Evolutionary conservation across 208 protist genomes (phyloP).

Genomic region (Wallacemonas rigidus): DNA sequence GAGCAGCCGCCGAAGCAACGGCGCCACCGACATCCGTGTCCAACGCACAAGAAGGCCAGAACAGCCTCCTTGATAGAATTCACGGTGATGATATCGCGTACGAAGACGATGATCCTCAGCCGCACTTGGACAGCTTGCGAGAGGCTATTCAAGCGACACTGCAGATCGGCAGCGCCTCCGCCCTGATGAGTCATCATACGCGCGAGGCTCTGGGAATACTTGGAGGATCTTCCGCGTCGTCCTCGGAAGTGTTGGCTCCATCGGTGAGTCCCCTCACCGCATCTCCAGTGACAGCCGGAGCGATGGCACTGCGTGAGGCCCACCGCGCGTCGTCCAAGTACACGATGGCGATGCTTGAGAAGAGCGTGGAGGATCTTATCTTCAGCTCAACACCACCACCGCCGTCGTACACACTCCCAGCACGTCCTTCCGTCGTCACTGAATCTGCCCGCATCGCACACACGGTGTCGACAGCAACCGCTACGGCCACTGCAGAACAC

Average conservation of each 20-base stretch:
- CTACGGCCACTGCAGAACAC: not conserved
- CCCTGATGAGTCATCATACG: not conserved
- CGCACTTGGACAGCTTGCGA: not conserved
- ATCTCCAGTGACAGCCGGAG: not conserved
- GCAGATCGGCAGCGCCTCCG: conserved; percentile 1
- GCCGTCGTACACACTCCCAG: too few species aligned
- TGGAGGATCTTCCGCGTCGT: not conserved
- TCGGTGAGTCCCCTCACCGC: not conserved
- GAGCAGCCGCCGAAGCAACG: too few species aligned
- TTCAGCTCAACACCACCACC: conserved; percentile 9
- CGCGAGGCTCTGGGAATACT: not conserved
- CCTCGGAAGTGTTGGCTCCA: not conserved
- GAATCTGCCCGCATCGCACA: not conserved
- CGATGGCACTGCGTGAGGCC: too few species aligned
- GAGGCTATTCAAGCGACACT: conserved; percentile 10
- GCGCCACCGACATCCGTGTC: too few species aligned
- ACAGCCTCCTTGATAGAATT: not conserved
- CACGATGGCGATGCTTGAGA: conserved; percentile 5
- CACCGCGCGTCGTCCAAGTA: not conserved
- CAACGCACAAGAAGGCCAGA: too few species aligned
- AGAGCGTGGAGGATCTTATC: conserved; percentile 12
- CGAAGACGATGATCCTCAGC: not conserved
- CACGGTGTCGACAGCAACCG: not conserved
- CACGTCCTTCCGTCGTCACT: too few species aligned
- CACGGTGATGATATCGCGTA: not conserved